Evolutionary conservation across 805 yeast genomes (phyloP).

Genomic region (Monosporozyma yasuniensis): DNA sequence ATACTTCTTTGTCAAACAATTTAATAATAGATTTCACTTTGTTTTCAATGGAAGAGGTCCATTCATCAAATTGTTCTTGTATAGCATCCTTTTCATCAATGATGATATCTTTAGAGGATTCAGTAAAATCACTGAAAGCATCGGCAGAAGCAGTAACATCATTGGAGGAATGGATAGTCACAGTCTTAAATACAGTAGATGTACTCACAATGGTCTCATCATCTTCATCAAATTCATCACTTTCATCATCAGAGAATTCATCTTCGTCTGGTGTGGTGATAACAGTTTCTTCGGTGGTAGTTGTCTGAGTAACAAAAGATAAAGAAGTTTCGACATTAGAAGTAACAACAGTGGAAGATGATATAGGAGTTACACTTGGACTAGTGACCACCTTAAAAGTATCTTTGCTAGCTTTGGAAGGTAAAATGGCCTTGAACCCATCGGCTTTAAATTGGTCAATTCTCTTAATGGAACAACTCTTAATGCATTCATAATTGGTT

Average conservation of each 20-base stretch:
- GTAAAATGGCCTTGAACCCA: neutral
- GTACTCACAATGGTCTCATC: conserved; percentile 7
- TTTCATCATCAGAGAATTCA: neutral
- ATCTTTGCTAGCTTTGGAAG: neutral
- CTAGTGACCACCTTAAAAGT: neutral
- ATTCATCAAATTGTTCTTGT: conserved; percentile 31
- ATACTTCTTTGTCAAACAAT: conserved; percentile 34
- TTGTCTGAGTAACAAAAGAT: neutral
- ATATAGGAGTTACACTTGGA: neutral
- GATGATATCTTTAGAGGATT: conserved; percentile 7
- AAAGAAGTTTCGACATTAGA: neutral
- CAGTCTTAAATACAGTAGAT: conserved; percentile 6
- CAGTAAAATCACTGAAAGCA: neutral
- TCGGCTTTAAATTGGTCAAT: neutral
- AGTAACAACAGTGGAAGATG: neutral
- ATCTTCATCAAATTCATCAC: conserved; percentile 8
- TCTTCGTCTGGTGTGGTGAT: neutral
- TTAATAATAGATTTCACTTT: conserved; percentile 33
- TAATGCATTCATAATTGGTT: neutral
- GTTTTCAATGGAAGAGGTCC: conserved; percentile 31
- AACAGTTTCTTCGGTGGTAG: conserved; percentile 2
- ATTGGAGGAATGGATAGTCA: conserved; percentile 1
- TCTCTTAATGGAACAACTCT: neutral
- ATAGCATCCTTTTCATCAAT: conserved; percentile 19
- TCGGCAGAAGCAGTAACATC: neutral